Evolutionary conservation across 306 rosid species (phyloP), one percentile per base, ranked within the genome.

Genomic region (Canavalia ensiformis): DNA sequence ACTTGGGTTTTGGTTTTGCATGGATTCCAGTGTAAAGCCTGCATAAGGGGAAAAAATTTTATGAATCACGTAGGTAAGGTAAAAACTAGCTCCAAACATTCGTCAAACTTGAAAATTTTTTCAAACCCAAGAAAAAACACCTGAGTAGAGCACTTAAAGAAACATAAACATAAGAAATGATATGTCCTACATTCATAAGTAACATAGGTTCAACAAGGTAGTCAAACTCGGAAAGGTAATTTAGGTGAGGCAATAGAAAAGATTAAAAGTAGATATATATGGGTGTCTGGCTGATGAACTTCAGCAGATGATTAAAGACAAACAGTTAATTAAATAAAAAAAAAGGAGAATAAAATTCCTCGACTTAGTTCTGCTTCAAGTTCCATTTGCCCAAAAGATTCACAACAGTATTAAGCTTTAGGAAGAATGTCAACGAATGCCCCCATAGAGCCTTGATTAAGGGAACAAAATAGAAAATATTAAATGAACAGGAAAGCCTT

Each of bases 21-120:
- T 96, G 98, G 56, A 96, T 92, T 78, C 97, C 98, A 0, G 99
- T 96, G 73, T 92, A 96, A 74, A 96, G 74, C 90, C 99, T 96
- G 89, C 88, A 83, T 0, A 9, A 7, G 58, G 67, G 10, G 39
- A 1, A 35, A 42, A 29, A 37, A 1, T 50, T 64, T 39, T 11
- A 29, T 64, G 12, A 31, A 75, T 54, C 63, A 29, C 45, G 59
- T 60, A 62, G 7, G 31, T 52, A 30, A 54, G 3, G 37, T 73
- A 13, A 25, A 39, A 54, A 35, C 34, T 69, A 39, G 49, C 58
- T 59, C 73, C 18, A 2, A 58, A 56, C 6, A 6, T 34, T 46
- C 33, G 45, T 75, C 65, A 51, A 50, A 83, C 4, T 30, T 28
- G 8, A 64, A 59, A 68, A 68, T 10, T 42, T 29, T 7, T 68